A percentile compares a stretch with the other conserved stretches of the same genome.
Evolutionary conservation across 768 basidiomycete genomes (phyloP).

Genomic region (Rossbeevera mucosa): DNA sequence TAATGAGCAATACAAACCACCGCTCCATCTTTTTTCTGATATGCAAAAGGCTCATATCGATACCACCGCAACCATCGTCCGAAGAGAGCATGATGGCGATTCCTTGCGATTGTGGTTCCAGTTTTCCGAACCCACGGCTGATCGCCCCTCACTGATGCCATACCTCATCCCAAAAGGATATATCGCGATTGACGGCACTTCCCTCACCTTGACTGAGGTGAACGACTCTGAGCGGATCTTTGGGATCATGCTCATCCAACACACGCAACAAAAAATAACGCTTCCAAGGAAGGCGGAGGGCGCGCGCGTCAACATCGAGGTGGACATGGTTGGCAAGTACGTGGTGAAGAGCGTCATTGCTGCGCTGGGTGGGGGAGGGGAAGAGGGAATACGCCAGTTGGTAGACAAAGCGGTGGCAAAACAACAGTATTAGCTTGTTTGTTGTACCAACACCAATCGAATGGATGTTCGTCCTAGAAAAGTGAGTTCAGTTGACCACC

Average conservation of each 20-base stretch:
- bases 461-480: constrained; percentile 45
- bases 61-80: constrained; percentile 71
- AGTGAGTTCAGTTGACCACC: constrained; percentile 28
- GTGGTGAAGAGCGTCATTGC: constrained; percentile 79
- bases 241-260: constrained; percentile 91
- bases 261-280: constrained; percentile 87
- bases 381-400: constrained; percentile 41
- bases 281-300: constrained; percentile 72
- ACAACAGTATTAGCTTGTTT: not conserved
- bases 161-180: constrained; percentile 95
- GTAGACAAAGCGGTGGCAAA: constrained; percentile 58
- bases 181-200: constrained; percentile 90
- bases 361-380: constrained; percentile 54
- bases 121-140: constrained; percentile 54
- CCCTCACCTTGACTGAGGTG: constrained; percentile 84
- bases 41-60: constrained; percentile 84
- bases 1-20: constrained; percentile 29
- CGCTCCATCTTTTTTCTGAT: not conserved
- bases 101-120: constrained; percentile 83
- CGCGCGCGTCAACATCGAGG: constrained; percentile 89
- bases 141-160: constrained; percentile 60
- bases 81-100: constrained; percentile 71
- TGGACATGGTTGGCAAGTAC: constrained; percentile 91
- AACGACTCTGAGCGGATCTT: constrained; percentile 60
- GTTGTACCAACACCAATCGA: constrained; percentile 4